phyloP scores from a whole-genome alignment of 176 grass and related monocot species.

The Hordeum vulgare region MorexV3_pseudomolecules_assembly NC_058518.1:41540009-41540508 shows the following conservation, averaged over 20 bases:
- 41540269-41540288: not conserved
- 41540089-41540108: not conserved
- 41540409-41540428: too few species aligned
- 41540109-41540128: accelerated
- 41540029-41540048: too few species aligned
- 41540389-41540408: too few species aligned
- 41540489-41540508: not conserved
- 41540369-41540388: not conserved
- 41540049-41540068: too few species aligned
- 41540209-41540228: not conserved
- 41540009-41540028: too few species aligned
- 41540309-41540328: not conserved
- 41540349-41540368: not conserved
- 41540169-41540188: not conserved
- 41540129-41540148: not conserved
- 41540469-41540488: not conserved
- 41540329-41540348: not conserved
- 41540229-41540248: not conserved
- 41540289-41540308: not conserved
- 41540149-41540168: not conserved
- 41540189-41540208: not conserved
- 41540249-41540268: not conserved
- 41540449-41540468: not conserved
- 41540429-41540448: not conserved
- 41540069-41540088: not conserved